phyloP scores from a whole-genome alignment of 176 grass and related monocot species.

The Cymbopogon citratus region DNA sequence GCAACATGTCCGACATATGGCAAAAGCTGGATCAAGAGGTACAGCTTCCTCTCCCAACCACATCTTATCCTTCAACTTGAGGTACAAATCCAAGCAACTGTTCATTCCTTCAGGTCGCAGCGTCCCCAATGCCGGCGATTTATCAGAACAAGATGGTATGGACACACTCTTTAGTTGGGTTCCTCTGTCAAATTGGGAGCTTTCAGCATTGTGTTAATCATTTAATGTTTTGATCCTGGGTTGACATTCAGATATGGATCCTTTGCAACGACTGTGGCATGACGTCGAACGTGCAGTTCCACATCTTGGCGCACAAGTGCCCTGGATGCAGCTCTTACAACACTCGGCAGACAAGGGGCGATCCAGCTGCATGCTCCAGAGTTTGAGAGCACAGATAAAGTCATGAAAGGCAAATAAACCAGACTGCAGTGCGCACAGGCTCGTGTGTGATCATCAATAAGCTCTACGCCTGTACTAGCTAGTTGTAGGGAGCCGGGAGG shows the following conservation, averaged over 20 bases:
- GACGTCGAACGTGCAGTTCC: constrained; percentile 57
- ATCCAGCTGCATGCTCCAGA: constrained; percentile 28
- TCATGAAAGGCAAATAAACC: neutral
- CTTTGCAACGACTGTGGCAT: constrained; percentile 75
- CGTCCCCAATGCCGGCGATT: constrained; percentile 59
- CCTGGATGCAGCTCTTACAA: constrained; percentile 71
- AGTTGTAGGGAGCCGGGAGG: neutral
- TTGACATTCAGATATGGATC: constrained; percentile 51
- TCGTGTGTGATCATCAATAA: constrained; percentile 2
- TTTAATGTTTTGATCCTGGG: neutral
- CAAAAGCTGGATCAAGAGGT: constrained; percentile 75
- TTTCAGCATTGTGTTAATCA: neutral
- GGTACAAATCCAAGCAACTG: neutral
- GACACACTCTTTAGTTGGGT: neutral
- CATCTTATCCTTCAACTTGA: neutral
- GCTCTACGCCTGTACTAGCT: neutral
- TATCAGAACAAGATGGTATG: constrained; percentile 80
- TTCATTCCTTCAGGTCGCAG: constrained; percentile 47
- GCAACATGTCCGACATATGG: constrained; percentile 70
- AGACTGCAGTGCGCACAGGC: neutral
- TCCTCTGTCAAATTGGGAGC: neutral
- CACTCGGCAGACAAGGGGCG: constrained; percentile 57
- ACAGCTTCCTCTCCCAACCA: neutral
- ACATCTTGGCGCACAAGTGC: constrained; percentile 71
- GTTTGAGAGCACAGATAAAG: constrained; percentile 8